These are phyloP conservation scores for Coemansia sp. DNA, from an alignment of 192 early-diverging fungal species.

Conservation along the genomic window DNA sequence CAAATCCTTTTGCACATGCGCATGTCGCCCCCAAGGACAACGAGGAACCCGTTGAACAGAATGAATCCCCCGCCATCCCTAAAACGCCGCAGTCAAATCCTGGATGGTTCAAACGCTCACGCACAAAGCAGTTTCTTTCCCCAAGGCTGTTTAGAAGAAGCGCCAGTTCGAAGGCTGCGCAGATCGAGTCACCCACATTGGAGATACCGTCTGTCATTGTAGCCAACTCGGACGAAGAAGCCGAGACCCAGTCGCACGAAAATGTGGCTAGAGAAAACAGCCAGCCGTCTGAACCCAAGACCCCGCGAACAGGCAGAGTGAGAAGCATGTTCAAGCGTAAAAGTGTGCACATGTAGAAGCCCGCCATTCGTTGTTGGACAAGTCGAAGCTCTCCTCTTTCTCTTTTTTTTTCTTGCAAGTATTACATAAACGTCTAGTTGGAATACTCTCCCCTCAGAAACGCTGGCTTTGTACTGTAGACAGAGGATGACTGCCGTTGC, in stretches of 20 bases:
- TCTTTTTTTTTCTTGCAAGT: too few species aligned
- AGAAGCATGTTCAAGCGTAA: conserved; percentile 38
- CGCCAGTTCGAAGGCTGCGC: not conserved
- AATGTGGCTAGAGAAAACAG: not conserved
- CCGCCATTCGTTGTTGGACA: not conserved
- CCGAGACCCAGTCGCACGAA: not conserved
- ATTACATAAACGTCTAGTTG: too few species aligned
- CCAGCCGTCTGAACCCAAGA: not conserved
- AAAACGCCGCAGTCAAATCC: not conserved
- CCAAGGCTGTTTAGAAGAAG: not conserved
- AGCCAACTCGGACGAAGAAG: conserved; percentile 2
- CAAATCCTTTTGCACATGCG: too few species aligned
- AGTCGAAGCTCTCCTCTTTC: too few species aligned
- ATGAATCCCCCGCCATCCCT: too few species aligned
- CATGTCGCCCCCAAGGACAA: too few species aligned
- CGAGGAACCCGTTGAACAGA: too few species aligned
- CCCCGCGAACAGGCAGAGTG: conserved; percentile 14
- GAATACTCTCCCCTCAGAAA: too few species aligned
- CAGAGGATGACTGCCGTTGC: too few species aligned
- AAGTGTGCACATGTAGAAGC: conserved; percentile 6
- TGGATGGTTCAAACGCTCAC: not conserved
- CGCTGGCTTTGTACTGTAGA: too few species aligned
- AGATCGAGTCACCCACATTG: not conserved
- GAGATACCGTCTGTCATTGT: not conserved
- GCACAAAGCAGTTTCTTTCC: conserved; percentile 1